phyloP scores from a whole-genome alignment of 129 eudicot species.

The Scalesia atractyloides region DNA sequence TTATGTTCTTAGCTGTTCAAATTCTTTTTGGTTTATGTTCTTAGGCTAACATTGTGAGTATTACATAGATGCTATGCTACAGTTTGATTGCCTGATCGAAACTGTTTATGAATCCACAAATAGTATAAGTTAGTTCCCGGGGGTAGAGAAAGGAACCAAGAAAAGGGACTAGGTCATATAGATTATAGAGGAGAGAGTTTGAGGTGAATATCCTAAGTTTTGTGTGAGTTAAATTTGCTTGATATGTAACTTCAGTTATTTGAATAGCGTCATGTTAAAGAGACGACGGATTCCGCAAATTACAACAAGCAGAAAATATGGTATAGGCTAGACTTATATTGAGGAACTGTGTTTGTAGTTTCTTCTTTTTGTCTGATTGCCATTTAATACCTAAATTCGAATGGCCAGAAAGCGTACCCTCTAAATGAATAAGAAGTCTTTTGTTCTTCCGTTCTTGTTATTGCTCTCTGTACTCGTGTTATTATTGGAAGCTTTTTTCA shows the following conservation, averaged over 20 bases:
- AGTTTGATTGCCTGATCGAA: not conserved
- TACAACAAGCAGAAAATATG: no score
- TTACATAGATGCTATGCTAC: constrained; percentile 1
- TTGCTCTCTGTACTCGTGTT: not conserved
- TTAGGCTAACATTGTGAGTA: not conserved
- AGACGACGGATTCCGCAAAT: no score
- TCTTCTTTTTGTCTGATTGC: no score
- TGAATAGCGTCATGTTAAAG: not conserved
- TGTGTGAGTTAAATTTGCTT: not conserved
- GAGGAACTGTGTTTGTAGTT: no score
- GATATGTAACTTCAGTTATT: not conserved
- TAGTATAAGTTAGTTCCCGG: not conserved
- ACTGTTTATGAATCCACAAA: not conserved
- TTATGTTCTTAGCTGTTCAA: no score
- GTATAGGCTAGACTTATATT: no score
- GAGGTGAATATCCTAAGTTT: not conserved
- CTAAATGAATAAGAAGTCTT: no score
- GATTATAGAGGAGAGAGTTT: not conserved
- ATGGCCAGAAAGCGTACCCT: no score
- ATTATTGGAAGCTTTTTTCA: constrained; percentile 5
- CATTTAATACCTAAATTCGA: no score
- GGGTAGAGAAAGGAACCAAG: not conserved
- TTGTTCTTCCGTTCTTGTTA: no score
- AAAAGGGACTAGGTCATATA: no score
- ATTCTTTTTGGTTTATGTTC: not conserved